Percentiles rank a stretch among this genome's conserved stretches.
Conservation (phyloP, 2,329 filamentous ascomycete genomes). For the Apiospora pterosperma region DNA sequence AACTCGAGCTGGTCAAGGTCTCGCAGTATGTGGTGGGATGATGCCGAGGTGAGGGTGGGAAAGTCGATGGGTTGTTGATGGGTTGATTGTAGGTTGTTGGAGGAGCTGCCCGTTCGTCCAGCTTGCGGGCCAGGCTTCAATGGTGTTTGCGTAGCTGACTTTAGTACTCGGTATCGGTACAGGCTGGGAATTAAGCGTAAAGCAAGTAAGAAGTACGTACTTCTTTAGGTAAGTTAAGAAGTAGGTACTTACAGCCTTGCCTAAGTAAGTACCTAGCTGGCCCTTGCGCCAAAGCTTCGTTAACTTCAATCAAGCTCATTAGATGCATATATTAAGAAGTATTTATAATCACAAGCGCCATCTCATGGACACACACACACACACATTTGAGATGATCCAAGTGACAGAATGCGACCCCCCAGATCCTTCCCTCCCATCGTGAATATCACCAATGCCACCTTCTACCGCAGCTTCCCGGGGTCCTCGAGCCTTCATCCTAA, state of each 20-base stretch:
- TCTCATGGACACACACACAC: neutral
- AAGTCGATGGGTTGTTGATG: neutral
- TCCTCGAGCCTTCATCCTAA: conserved; percentile 51
- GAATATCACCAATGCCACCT: conserved; percentile 73
- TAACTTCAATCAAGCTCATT: neutral
- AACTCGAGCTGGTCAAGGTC: neutral
- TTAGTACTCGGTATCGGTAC: too few species aligned
- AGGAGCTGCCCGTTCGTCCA: neutral
- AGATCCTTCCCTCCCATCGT: conserved; percentile 56
- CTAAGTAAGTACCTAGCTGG: too few species aligned
- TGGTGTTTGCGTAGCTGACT: conserved; percentile 1
- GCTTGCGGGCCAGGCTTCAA: neutral
- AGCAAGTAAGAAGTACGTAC: too few species aligned
- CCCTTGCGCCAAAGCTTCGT: neutral
- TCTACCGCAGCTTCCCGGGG: conserved; percentile 73
- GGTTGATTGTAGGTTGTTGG: neutral
- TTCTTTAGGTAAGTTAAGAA: too few species aligned
- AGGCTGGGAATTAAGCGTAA: too few species aligned
- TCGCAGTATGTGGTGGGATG: neutral
- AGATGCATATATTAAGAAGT: neutral
- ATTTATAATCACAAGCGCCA: neutral
- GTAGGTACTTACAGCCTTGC: neutral
- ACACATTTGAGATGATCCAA: conserved; percentile 14
- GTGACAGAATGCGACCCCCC: conserved; percentile 34
- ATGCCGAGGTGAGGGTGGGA: neutral